Base-by-base conservation (phyloP, 192 early-diverging fungal genomes). In the Ramicandelaber brevisporus region DNA sequence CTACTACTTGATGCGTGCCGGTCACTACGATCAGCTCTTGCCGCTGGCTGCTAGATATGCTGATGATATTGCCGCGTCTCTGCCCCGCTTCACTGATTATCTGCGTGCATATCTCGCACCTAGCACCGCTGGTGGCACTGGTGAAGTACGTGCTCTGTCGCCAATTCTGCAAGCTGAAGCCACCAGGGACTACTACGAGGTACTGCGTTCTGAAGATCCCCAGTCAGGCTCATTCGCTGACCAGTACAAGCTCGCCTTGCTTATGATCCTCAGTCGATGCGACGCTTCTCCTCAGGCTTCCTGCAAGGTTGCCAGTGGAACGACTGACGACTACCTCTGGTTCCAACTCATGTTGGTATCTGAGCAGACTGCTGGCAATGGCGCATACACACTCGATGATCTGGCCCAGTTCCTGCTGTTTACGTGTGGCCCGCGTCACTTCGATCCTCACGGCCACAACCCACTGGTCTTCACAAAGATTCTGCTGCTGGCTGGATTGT, bases 251-350 rank as follows among this genome's bases (percentile, higher is more conserved):
- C 45, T 72, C 2, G 71, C 78, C 8, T 40, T 99, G 11, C 83
- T 75, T 51, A 86, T 84, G 40, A 69, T 87, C 12, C 36, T 99
- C 19, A 90, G 90, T 1, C 63, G 89, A 12, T 82, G 80, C 37
- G 87, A 86, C 19, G 43, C 88, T 37, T 57, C 50, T 17, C 69
- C 68, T 29, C 62, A 56, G 27, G 47, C 79, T 6, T 41, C 61
- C 1, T 45, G 52, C 20, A 67, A 64, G 26, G 78, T 83, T 1
- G n/a, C n/a, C n/a, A 61, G 77, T 9, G 61, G 61, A 21, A 62
- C 81, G 5, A 72, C 68, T 2, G 84, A 99, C 43, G 90, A 99
- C 35, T 96, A 81, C 43, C 39, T 96, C 21, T 99, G 95, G 95
- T 33, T 85, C 4, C 70, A 55, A 48, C 55, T 90, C 21, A 63